A percentile compares a stretch with the other conserved stretches of the same genome.
phyloP scores from a whole-genome alignment of 2,329 filamentous ascomycete species.

The Lasiodiplodia sp. region DNA sequence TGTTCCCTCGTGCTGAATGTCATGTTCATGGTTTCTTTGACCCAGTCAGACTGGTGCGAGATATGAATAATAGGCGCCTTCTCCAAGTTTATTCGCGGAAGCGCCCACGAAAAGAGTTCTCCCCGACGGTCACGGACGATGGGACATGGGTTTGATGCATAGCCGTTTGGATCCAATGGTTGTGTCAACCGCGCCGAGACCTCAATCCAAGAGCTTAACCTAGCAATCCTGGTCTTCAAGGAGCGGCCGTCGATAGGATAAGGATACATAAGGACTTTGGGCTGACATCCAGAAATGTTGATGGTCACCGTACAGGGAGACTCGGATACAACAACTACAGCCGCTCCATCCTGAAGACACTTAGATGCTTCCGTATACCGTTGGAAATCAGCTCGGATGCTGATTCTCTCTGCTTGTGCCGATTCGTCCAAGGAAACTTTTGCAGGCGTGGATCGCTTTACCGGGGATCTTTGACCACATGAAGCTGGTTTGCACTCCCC shows the following conservation, averaged over 20 bases:
- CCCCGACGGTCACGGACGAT: neutral
- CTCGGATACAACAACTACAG: neutral
- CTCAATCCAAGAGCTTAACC: neutral
- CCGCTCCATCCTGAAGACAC: neutral
- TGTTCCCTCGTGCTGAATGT: neutral
- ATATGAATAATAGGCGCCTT: neutral
- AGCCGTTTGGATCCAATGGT: neutral
- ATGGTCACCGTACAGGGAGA: neutral
- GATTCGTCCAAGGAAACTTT: neutral
- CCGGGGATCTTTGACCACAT: neutral
- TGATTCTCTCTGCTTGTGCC: neutral
- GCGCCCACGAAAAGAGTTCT: neutral
- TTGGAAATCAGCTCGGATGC: neutral
- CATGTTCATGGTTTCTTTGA: neutral
- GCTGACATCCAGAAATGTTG: neutral
- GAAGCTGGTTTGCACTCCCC: neutral
- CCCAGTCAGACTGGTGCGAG: neutral
- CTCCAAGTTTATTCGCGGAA: neutral
- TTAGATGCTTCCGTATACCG: neutral
- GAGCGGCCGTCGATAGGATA: constrained; percentile 1
- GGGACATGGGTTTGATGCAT: neutral
- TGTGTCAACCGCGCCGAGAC: neutral
- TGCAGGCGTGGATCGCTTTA: neutral
- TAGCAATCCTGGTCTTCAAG: neutral
- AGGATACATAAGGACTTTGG: neutral